Percentiles rank a stretch among this genome's conserved stretches.
Conservation (phyloP, 2,329 filamentous ascomycete genomes). For the Sordariomycetes sp. region DNA sequence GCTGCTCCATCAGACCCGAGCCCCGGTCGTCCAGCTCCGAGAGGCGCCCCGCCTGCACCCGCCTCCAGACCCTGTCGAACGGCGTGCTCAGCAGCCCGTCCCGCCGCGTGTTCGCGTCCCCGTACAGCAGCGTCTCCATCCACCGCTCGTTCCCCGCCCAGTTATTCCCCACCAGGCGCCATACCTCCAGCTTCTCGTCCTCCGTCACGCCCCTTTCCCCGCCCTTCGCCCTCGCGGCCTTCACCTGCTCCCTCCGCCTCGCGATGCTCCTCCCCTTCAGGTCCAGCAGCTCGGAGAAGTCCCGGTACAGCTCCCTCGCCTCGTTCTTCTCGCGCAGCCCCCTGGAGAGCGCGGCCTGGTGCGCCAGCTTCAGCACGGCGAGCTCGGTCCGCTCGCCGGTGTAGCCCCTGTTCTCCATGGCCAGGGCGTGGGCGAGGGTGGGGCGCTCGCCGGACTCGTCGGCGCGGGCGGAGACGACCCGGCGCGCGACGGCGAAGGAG, state of each 20-base stretch:
- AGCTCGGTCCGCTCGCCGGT: slow-evolving; percentile 44
- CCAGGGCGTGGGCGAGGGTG: slow-evolving; percentile 41
- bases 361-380: slow-evolving; percentile 58
- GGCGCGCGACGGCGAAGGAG: slow-evolving; percentile 73
- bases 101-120: slow-evolving; percentile 43
- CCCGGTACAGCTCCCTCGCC: slow-evolving; percentile 44
- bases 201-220: slow-evolving; percentile 24
- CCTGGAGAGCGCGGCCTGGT: slow-evolving; percentile 55
- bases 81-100: slow-evolving; percentile 55
- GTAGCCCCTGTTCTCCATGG: slow-evolving; percentile 49
- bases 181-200: slow-evolving; percentile 35
- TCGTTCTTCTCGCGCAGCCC: slow-evolving; percentile 49
- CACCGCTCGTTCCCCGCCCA: slow-evolving; percentile 73
- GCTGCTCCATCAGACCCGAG: slow-evolving; percentile 53
- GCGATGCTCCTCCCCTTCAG: slow-evolving; percentile 49
- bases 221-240: slow-evolving; percentile 15
- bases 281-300: slow-evolving; percentile 55
- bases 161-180: slow-evolving; percentile 54
- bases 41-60: slow-evolving; percentile 49
- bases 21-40: slow-evolving; percentile 42
- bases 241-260: slow-evolving; percentile 37
- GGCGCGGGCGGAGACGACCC: slow-evolving; percentile 38
- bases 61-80: slow-evolving; percentile 63
- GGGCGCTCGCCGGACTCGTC: slow-evolving; percentile 26
- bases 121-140: slow-evolving; percentile 60